phyloP scores from a whole-genome alignment of 2,329 filamentous ascomycete species.

The Claviceps spartinae region DNA sequence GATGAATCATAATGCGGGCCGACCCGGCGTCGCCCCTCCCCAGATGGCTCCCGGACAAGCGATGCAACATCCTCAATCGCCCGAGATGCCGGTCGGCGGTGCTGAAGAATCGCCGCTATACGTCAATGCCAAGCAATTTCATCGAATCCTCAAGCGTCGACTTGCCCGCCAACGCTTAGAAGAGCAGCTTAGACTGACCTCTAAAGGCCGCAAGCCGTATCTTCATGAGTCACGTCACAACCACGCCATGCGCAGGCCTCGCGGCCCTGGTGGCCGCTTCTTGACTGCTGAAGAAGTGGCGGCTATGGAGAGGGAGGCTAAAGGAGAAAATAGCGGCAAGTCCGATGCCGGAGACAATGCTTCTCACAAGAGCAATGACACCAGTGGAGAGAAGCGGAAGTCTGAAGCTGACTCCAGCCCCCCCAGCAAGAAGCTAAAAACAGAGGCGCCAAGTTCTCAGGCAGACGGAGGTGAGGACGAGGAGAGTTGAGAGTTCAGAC shows the following conservation, averaged over 20 bases:
- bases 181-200: conserved; percentile 80
- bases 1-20: conserved; percentile 51
- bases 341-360: conserved; percentile 15
- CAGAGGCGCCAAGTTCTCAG: conserved; percentile 29
- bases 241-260: conserved; percentile 89
- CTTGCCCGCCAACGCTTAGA: conserved; percentile 89
- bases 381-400: conserved; percentile 44
- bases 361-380: conserved; percentile 13
- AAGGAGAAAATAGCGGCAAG: conserved; percentile 24
- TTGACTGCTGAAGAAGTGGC: conserved; percentile 92
- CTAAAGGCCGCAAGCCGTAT: conserved; percentile 92
- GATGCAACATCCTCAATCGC: conserved; percentile 59
- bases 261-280: conserved; percentile 89
- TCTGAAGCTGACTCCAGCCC: conserved; percentile 35
- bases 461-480: conserved; percentile 27
- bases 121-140: conserved; percentile 97
- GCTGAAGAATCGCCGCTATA: conserved; percentile 90
- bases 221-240: conserved; percentile 96
- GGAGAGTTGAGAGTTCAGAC: conserved; percentile 5
- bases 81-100: conserved; percentile 58
- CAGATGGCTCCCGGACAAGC: conserved; percentile 49
- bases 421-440: conserved; percentile 43
- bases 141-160: conserved; percentile 86
- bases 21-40: conserved; percentile 40
- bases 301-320: conserved; percentile 58